A percentile compares a stretch with the other conserved stretches of the same genome.
phyloP scores from a whole-genome alignment of 805 yeast genomes.

The Sugiyamaella mastotermitis region DNA sequence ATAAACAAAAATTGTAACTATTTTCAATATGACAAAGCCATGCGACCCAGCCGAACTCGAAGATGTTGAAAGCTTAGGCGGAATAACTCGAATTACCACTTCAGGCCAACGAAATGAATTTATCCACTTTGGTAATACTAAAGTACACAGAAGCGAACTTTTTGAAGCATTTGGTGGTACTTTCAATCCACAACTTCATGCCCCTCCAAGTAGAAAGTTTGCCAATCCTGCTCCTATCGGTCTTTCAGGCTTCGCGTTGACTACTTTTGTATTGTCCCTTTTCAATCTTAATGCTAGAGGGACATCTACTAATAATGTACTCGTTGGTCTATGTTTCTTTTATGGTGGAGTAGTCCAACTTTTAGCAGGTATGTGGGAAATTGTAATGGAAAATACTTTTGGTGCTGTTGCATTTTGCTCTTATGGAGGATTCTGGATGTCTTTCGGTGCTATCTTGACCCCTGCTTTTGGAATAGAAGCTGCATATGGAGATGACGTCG shows the following conservation, averaged over 20 bases:
- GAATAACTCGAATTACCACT: too few relatives aligned
- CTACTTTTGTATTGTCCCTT: slow-evolving; percentile 56
- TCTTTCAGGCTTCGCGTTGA: slow-evolving; percentile 52
- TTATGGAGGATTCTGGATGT: slow-evolving; percentile 67
- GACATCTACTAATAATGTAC: slow-evolving; percentile 44
- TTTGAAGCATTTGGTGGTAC: slow-evolving; percentile 60
- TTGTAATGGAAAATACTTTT: slow-evolving; percentile 57
- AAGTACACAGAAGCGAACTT: slow-evolving; percentile 45
- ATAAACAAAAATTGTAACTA: too few relatives aligned
- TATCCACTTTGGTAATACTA: slow-evolving; percentile 61
- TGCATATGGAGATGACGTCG: slow-evolving; percentile 41
- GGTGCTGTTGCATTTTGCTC: slow-evolving; percentile 60
- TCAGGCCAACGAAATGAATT: slow-evolving; percentile 51
- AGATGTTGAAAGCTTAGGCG: too few relatives aligned
- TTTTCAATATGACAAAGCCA: too few relatives aligned
- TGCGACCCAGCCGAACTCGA: too few relatives aligned
- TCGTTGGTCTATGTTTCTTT: slow-evolving; percentile 51
- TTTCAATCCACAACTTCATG: slow-evolving; percentile 59
- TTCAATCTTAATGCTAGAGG: slow-evolving; percentile 51
- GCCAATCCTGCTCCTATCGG: slow-evolving; percentile 68
- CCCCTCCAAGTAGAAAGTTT: slow-evolving; percentile 52
- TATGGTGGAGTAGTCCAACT: slow-evolving; percentile 60
- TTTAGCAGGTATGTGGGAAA: slow-evolving; percentile 62
- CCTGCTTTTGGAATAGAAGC: slow-evolving; percentile 53
- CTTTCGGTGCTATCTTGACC: slow-evolving; percentile 54